Percentiles rank a stretch among this genome's conserved stretches.
phyloP scores from a whole-genome alignment of 1,139 yeast genomes.

The Blastobotrys niveus region DNA sequence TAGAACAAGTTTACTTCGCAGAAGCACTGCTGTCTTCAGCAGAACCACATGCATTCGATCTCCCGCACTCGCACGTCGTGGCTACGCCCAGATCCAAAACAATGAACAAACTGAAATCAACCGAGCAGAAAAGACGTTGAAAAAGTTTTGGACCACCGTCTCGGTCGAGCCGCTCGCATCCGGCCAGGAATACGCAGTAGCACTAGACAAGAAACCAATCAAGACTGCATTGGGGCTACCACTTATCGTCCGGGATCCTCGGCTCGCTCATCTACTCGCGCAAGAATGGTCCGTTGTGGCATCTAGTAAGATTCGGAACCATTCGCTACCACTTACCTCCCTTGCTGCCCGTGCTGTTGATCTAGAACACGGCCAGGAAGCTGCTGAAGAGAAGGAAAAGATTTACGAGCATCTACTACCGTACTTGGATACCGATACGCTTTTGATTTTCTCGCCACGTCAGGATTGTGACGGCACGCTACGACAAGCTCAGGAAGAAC shows the following conservation, averaged over 20 bases:
- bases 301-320: slow-evolving; percentile 66
- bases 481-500: slow-evolving; percentile 67
- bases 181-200: slow-evolving; percentile 44
- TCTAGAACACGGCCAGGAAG: slow-evolving; percentile 25
- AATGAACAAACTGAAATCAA: slow-evolving; percentile 55
- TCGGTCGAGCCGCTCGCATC: slow-evolving; percentile 38
- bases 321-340: slow-evolving; percentile 80
- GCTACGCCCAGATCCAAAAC: slow-evolving; percentile 12
- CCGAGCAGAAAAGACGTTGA: slow-evolving; percentile 61
- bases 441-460: slow-evolving; percentile 76
- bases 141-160: slow-evolving; percentile 83
- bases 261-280: slow-evolving; percentile 66
- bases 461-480: slow-evolving; percentile 79
- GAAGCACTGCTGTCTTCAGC: no score
- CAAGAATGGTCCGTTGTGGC: slow-evolving; percentile 87
- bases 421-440: slow-evolving; percentile 88
- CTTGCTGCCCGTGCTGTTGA: slow-evolving; percentile 83
- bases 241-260: slow-evolving; percentile 51
- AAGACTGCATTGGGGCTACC: slow-evolving; percentile 80
- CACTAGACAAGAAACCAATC: slow-evolving; percentile 68
- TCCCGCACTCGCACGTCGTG: background rate
- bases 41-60: no score
- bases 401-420: slow-evolving; percentile 46
- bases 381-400: slow-evolving; percentile 23
- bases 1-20: background rate